Percentiles rank a stretch among this genome's conserved stretches.
phyloP scores from a whole-genome alignment of 225 moss, liverwort and hornwort genomes.

The Bryum argenteum region DNA sequence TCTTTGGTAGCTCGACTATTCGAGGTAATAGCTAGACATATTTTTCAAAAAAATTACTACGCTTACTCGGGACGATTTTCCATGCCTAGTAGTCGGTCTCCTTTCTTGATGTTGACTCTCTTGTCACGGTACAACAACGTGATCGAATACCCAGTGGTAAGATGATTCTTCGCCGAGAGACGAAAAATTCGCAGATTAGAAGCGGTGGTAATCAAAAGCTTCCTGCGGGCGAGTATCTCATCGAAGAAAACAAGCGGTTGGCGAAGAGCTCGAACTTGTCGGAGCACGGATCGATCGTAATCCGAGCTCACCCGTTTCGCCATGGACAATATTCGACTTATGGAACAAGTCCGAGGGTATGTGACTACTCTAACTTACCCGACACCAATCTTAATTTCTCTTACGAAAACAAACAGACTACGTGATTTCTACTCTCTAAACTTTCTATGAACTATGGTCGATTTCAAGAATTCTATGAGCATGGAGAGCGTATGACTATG shows the following conservation, averaged over 20 bases:
- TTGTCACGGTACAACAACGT: slow-evolving; percentile 78
- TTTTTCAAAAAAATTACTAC: neutral
- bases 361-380: neutral
- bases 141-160: slow-evolving; percentile 88
- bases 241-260: slow-evolving; percentile 64
- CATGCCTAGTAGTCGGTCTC: neutral
- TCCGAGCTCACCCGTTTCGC: slow-evolving; percentile 97
- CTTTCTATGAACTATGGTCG: slow-evolving; percentile 17
- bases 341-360: slow-evolving; percentile 90
- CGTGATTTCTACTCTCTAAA: neutral
- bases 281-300: slow-evolving; percentile 79
- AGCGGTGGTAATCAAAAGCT: slow-evolving; percentile 54
- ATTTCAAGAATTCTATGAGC: slow-evolving; percentile 82
- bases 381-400: rapidly evolving
- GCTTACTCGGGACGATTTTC: neutral
- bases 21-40: neutral
- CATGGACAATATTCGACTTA: slow-evolving; percentile 90
- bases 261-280: slow-evolving; percentile 78
- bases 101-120: slow-evolving; percentile 15
- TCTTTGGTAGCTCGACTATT: neutral
- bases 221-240: slow-evolving; percentile 50
- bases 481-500: slow-evolving; percentile 70
- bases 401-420: no score
- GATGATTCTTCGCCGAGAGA: slow-evolving; percentile 93
- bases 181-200: slow-evolving; percentile 91